Percentiles rank a stretch among this genome's conserved stretches.
These are phyloP conservation scores for Scutellaria galericulata DNA, from an alignment of 257 asterid genomes.

Conservation along the genomic window DNA sequence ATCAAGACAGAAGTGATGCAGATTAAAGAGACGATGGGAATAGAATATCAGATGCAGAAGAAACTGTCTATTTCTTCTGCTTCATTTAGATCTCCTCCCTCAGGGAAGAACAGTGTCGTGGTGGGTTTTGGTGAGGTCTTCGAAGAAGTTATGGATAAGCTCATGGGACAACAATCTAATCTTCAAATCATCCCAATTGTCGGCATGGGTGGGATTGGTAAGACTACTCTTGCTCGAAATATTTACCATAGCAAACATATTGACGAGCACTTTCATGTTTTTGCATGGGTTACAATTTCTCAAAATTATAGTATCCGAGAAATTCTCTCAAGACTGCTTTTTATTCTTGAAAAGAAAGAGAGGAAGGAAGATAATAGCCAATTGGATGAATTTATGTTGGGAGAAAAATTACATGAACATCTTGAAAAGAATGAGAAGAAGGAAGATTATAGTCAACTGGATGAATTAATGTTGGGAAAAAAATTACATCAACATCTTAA, in stretches of 20 bases:
- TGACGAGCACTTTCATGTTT: slow-evolving; percentile 16
- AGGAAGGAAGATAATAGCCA: background rate
- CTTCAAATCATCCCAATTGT: slow-evolving; percentile 19
- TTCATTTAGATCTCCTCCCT: background rate
- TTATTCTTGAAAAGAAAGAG: background rate
- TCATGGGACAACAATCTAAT: background rate
- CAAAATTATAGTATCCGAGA: background rate
- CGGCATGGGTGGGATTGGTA: slow-evolving; percentile 40
- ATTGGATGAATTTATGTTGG: slow-evolving; percentile 4
- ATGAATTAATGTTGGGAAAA: background rate
- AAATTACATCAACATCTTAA: no score
- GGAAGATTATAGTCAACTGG: background rate
- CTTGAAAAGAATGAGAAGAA: background rate
- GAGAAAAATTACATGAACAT: background rate
- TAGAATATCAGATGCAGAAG: background rate
- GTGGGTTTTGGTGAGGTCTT: slow-evolving; percentile 21
- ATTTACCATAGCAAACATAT: background rate
- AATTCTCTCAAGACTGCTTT: background rate
- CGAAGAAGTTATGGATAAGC: slow-evolving; percentile 1
- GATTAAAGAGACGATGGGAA: slow-evolving; percentile 21
- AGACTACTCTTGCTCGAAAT: slow-evolving; percentile 35
- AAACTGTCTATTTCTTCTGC: background rate
- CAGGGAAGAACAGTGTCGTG: background rate
- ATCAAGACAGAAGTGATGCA: slow-evolving; percentile 9
- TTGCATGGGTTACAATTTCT: slow-evolving; percentile 27